phyloP scores from a whole-genome alignment of 75 land plant genomes.

The Picea glauca region DNA sequence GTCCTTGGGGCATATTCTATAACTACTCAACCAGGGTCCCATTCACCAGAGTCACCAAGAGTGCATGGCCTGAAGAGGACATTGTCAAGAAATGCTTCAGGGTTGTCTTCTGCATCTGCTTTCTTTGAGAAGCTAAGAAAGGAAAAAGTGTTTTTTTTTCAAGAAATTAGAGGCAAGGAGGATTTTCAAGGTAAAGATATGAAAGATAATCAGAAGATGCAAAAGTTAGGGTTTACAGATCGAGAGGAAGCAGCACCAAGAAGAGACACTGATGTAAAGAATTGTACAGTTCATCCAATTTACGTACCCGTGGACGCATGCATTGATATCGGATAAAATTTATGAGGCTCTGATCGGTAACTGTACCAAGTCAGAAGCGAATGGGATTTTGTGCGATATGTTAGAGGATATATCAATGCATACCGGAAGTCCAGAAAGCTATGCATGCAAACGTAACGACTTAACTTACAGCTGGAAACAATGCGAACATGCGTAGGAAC shows the following conservation, averaged over 20 bases:
- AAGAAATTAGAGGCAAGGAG: slow-evolving; percentile 17
- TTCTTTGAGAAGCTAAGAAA: slow-evolving; percentile 75
- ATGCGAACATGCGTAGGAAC: too few relatives aligned
- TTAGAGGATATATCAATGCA: too few relatives aligned
- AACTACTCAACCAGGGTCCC: slow-evolving; percentile 27
- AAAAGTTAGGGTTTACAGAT: neutral
- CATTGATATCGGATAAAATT: too few relatives aligned
- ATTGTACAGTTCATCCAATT: slow-evolving; percentile 31
- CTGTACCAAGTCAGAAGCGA: too few relatives aligned
- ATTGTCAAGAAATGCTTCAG: slow-evolving; percentile 71
- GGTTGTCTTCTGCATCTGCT: slow-evolving; percentile 85
- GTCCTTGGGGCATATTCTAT: slow-evolving; percentile 83
- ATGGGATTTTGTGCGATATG: too few relatives aligned
- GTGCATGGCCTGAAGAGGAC: slow-evolving; percentile 37
- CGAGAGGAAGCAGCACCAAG: slow-evolving; percentile 8
- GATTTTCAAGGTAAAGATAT: slow-evolving; percentile 3
- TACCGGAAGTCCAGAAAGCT: too few relatives aligned
- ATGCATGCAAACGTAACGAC: too few relatives aligned
- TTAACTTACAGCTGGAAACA: too few relatives aligned
- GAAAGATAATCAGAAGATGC: neutral
- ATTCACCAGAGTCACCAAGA: slow-evolving; percentile 20
- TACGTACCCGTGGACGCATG: too few relatives aligned
- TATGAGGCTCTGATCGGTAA: too few relatives aligned
- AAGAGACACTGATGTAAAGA: slow-evolving; percentile 14
- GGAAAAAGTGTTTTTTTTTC: slow-evolving; percentile 25